These are phyloP conservation scores for Dillenia turbinata DNA, from an alignment of 164 flowering plant genomes.

Conservation along the genomic window DNA sequence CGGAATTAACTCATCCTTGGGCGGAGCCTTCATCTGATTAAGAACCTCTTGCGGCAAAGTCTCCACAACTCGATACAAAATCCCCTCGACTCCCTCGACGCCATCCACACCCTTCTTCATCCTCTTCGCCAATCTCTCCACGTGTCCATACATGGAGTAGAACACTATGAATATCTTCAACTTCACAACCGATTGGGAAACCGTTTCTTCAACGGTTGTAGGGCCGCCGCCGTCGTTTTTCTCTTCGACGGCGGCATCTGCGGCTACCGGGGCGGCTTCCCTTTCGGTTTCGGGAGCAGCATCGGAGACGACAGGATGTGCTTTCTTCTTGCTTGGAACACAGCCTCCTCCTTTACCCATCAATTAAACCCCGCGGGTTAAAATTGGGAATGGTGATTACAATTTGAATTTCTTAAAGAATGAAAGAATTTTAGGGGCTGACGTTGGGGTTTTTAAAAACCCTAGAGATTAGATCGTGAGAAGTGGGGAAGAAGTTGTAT, in stretches of 20 bases:
- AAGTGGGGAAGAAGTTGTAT: too few relatives aligned
- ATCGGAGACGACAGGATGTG: constrained; percentile 20
- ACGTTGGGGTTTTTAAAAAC: too few relatives aligned
- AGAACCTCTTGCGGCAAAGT: constrained; percentile 41
- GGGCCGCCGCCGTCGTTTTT: constrained; percentile 2
- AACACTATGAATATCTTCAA: constrained; percentile 57
- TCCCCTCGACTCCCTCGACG: constrained; percentile 60
- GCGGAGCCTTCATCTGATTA: constrained; percentile 56
- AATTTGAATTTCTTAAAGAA: too few relatives aligned
- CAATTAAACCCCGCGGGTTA: neutral
- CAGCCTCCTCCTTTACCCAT: constrained; percentile 94
- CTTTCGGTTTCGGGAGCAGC: constrained; percentile 15
- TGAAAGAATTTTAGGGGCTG: too few relatives aligned
- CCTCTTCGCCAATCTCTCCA: constrained; percentile 51
- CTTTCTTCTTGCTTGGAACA: constrained; percentile 64
- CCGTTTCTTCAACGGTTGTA: constrained; percentile 3
- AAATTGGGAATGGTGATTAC: too few relatives aligned
- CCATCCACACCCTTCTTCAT: constrained; percentile 65
- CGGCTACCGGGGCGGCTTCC: constrained; percentile 3
- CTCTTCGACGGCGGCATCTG: constrained; percentile 11
- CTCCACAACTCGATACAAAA: constrained; percentile 58
- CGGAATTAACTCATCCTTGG: constrained; percentile 41
- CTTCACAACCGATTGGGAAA: constrained; percentile 12
- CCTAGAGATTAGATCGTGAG: too few relatives aligned
- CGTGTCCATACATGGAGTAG: constrained; percentile 73